These are phyloP conservation scores for Trypanosoma melophagium DNA, from an alignment of 208 protist genomes.

Conservation along the genomic window DNA sequence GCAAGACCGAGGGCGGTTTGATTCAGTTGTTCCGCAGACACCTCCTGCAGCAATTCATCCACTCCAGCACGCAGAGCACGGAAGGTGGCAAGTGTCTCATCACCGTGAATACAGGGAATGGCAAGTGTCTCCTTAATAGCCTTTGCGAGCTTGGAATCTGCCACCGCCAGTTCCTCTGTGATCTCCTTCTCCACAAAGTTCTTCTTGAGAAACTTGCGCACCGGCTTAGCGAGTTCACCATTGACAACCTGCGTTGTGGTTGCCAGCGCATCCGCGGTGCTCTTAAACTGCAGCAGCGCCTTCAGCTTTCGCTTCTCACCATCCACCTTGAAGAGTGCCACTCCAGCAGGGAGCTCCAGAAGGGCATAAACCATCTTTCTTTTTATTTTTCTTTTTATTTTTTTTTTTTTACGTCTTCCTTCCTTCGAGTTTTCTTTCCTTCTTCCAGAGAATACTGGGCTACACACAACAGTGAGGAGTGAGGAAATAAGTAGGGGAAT, in stretches of 20 bases:
- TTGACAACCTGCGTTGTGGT: conserved; percentile 96
- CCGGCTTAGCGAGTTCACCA: conserved; percentile 93
- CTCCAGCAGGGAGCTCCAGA: conserved; percentile 98
- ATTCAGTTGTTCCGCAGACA: conserved; percentile 89
- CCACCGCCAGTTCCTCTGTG: conserved; percentile 92
- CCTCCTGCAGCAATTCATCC: conserved; percentile 82
- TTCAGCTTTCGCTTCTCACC: conserved; percentile 90
- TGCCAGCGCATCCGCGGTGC: conserved; percentile 97
- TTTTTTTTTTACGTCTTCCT: background rate
- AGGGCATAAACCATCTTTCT: conserved; percentile 95
- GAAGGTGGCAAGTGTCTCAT: conserved; percentile 92
- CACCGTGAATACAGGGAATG: conserved; percentile 92
- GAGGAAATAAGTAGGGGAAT: conserved; percentile 1
- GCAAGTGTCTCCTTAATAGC: conserved; percentile 96
- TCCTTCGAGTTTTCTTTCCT: background rate
- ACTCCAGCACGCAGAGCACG: conserved; percentile 95
- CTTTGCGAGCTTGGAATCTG: conserved; percentile 94
- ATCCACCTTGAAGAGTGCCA: conserved; percentile 98
- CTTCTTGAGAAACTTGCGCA: conserved; percentile 99
- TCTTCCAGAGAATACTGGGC: no score
- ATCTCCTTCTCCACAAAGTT: conserved; percentile 92
- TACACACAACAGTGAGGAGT: background rate
- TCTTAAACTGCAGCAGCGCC: conserved; percentile 93
- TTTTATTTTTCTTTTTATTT: conserved; percentile 5
- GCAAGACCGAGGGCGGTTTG: conserved; percentile 97